Conservation (phyloP, 495 filamentous ascomycete genomes). For the Pyrenopolyporus hunteri region DNA sequence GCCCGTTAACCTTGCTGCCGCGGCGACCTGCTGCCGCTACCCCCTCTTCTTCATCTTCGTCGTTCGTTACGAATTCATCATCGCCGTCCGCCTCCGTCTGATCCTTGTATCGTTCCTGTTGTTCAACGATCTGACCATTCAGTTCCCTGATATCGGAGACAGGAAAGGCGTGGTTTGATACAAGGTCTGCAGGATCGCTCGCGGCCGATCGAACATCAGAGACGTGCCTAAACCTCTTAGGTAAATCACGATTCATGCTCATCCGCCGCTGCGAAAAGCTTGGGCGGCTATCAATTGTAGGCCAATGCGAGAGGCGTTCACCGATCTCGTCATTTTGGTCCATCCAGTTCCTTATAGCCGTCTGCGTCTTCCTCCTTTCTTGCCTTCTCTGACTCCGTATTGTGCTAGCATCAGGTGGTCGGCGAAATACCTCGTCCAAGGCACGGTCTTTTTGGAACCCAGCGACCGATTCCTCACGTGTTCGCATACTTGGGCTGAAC, state of each 20-base stretch:
- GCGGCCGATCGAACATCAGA: slow-evolving; percentile 59
- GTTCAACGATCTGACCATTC: slow-evolving; percentile 33
- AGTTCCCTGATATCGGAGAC: slow-evolving; percentile 38
- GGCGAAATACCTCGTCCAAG: slow-evolving; percentile 89
- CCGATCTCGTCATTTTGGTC: slow-evolving; percentile 69
- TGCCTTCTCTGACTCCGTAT: slow-evolving; percentile 57
- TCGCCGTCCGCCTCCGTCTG: slow-evolving; percentile 84
- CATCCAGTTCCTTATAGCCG: slow-evolving; percentile 86
- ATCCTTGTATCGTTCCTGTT: slow-evolving; percentile 49
- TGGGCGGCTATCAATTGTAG: slow-evolving; percentile 53
- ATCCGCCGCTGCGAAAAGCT: slow-evolving; percentile 49
- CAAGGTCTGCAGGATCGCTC: slow-evolving; percentile 61
- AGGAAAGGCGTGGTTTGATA: slow-evolving; percentile 49
- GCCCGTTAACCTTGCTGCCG: slow-evolving; percentile 23
- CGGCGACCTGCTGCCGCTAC: slow-evolving; percentile 42
- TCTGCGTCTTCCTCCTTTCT: slow-evolving; percentile 70
- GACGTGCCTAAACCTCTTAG: slow-evolving; percentile 47
- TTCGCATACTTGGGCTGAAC: slow-evolving; percentile 72
- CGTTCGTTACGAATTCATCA: slow-evolving; percentile 85
- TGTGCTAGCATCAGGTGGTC: slow-evolving; percentile 51
- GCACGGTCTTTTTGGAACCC: slow-evolving; percentile 88
- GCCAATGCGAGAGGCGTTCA: slow-evolving; percentile 61
- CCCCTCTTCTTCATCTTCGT: slow-evolving; percentile 64
- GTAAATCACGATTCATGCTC: slow-evolving; percentile 52
- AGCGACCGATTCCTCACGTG: slow-evolving; percentile 81